Evolutionary conservation across 2,329 filamentous ascomycete genomes (phyloP).

Genomic region (Fusarium circinatum): DNA sequence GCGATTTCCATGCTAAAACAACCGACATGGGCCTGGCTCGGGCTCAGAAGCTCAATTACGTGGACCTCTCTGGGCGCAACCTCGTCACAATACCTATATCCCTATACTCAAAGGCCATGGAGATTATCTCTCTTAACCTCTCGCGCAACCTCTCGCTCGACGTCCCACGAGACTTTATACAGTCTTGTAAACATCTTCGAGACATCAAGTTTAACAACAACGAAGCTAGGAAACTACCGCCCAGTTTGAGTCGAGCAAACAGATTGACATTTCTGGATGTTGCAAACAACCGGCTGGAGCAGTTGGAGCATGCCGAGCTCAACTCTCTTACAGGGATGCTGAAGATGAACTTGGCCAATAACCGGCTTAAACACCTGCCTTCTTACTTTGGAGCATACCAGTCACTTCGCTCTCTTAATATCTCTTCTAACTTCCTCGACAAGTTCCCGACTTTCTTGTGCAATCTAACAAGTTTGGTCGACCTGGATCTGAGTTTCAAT

Average conservation of each 20-base stretch:
- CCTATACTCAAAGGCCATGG: constrained; percentile 87
- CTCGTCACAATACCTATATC: constrained; percentile 94
- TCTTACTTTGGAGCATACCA: constrained; percentile 84
- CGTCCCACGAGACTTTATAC: constrained; percentile 95
- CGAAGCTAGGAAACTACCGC: constrained; percentile 85
- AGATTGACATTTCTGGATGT: constrained; percentile 90
- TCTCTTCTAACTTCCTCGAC: constrained; percentile 92
- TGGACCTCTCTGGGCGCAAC: constrained; percentile 90
- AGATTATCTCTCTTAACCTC: constrained; percentile 94
- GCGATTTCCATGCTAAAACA: constrained; percentile 73
- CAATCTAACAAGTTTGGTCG: constrained; percentile 82
- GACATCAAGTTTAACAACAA: constrained; percentile 98
- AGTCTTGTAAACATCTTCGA: constrained; percentile 87
- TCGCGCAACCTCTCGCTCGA: constrained; percentile 93
- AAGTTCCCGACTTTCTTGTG: constrained; percentile 88
- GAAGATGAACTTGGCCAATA: constrained; percentile 94
- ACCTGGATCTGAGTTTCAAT: constrained; percentile 98
- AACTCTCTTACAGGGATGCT: constrained; percentile 79
- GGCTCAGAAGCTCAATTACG: constrained; percentile 90
- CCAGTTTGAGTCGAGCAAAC: constrained; percentile 82
- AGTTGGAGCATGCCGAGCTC: constrained; percentile 86
- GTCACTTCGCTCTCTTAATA: constrained; percentile 82
- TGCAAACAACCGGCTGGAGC: constrained; percentile 91
- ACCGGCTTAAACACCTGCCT: constrained; percentile 82
- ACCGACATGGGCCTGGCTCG: constrained; percentile 86